These are phyloP conservation scores for Citrus cavaleriei DNA, from an alignment of 345 rosid species.

Conservation along the genomic window DNA sequence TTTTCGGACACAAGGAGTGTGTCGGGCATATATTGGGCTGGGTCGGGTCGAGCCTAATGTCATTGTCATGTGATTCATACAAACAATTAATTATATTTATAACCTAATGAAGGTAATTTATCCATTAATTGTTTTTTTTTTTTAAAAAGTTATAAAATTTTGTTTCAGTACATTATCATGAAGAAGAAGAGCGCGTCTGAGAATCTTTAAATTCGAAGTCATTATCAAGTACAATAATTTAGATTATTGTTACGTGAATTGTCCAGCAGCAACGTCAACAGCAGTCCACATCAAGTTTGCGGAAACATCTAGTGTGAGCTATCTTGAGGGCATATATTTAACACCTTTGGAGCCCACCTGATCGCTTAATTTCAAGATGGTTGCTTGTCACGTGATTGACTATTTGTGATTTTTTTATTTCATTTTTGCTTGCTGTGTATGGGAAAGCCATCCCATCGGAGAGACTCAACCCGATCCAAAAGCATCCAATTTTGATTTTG, in stretches of 20 bases:
- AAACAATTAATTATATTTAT: too few species aligned
- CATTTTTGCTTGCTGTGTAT: neutral
- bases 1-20: conserved; percentile 2
- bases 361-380: conserved; percentile 22
- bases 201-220: neutral
- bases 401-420: neutral
- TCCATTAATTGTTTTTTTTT: too few species aligned
- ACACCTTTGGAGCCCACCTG: conserved; percentile 1
- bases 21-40: conserved; percentile 4
- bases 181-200: neutral
- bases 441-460: neutral
- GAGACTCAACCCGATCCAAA: neutral
- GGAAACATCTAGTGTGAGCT: neutral
- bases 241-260: neutral
- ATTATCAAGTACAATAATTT: neutral
- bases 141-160: neutral
- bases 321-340: neutral
- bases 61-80: too few species aligned
- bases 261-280: neutral
- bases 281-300: neutral
- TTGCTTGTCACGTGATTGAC: conserved; percentile 24
- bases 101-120: too few species aligned
- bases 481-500: neutral
- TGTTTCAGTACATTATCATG: neutral
- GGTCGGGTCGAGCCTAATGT: neutral